Evolutionary conservation across 2,329 filamentous ascomycete genomes (phyloP), one percentile per base, ranked within the genome.

Genomic region (Pseudogymnoascus sp.): DNA sequence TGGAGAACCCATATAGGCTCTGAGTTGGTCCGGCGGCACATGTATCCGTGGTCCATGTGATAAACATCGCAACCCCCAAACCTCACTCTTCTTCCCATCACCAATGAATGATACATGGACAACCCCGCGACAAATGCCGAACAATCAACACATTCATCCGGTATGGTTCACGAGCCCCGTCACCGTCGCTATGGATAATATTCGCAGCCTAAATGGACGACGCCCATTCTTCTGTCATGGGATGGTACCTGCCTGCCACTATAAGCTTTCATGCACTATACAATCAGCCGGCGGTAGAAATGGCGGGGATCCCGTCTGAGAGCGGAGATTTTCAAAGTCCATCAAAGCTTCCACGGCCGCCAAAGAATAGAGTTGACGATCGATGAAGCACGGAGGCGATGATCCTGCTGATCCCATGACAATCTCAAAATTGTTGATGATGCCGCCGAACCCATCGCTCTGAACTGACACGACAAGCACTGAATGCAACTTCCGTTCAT

Each of bases 251-350:
- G 41, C 8, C 41, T 28, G 10, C 12, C 41, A 48, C 41, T 52
- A 52, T 52, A 52, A 52, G 26, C 23, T 52, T 52, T 52, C 5
- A 52, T 52, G 45, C 45, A 52, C 23, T 18, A 30, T 15, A 26
- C 23, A 52, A 52, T 52, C 45, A 52, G 45, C 45, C 45, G 45
- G 9, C 45, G 45, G 45, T 30, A 52, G 41, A 52, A 30, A 52
- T n/a, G 45, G 45, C 45, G 45, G 45, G 45, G 45, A 30, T 30
- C 26, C n/a, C 23, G 13, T 30, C 8, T 52, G 10, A 12, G 45
- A 18, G 45, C 45, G 45, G 23, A 52, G n/a, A 52, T 18, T 28
- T 12, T 52, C n/a, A 5, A 52, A 30, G n/a, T 19, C 26, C 26
- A 52, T 30, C n/a, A 52, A 30, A 30, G n/a, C n/a, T 30, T 18